Base-by-base conservation (phyloP, 1,139 yeast genomes). In the Saccharomycopsis phalli region DNA sequence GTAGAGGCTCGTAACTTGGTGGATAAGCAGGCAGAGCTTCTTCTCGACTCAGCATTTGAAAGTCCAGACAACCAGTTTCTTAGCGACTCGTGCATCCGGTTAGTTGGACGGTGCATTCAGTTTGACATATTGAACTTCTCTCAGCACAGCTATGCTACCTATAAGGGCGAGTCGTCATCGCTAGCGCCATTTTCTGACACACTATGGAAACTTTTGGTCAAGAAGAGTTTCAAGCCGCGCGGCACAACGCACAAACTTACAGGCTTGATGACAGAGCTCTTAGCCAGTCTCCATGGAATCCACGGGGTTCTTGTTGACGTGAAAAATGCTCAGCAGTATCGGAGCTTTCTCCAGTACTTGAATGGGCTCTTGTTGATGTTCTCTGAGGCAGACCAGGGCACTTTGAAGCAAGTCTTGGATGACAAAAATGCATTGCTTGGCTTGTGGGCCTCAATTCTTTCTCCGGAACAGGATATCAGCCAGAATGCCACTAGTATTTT, bases 401-500 rank as follows among this genome's bases (percentile, higher is more conserved):
- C 63, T 18, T 60, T 81, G 36, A 63, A 66, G 34, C 51, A 54
- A 6, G 59, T 73, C 14, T 49, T 76, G 5, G 48, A 55, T 1
- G 61, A 66, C 44, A 50, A 55, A 17, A 51, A 52, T 7, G 62
- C 71, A 4, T 54, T 76, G 40, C 54, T 56, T 22, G 81, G 87
- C 0, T 66, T 77, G 42, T 81, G 88, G 87, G 69, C 83, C 0
- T 76, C 83, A 53, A 61, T 81, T 1, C 72, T 81, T 42, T 71
- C 81, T 1, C 74, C 83, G 0, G 61, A 66, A 39, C 61, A 61
- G 22, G 57, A 57, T 16, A 57, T 76, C 3, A 76, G 74, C 45
- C 87, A 82, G 52, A 70, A 81, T 2, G 81, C 93, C 1, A 69
- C 82, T 13, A 82, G 81, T 48, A 66, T 86, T 19, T 55, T 87